Evolutionary conservation across 2,329 filamentous ascomycete species (phyloP).

Genomic region (Shiraia bambusicola): DNA sequence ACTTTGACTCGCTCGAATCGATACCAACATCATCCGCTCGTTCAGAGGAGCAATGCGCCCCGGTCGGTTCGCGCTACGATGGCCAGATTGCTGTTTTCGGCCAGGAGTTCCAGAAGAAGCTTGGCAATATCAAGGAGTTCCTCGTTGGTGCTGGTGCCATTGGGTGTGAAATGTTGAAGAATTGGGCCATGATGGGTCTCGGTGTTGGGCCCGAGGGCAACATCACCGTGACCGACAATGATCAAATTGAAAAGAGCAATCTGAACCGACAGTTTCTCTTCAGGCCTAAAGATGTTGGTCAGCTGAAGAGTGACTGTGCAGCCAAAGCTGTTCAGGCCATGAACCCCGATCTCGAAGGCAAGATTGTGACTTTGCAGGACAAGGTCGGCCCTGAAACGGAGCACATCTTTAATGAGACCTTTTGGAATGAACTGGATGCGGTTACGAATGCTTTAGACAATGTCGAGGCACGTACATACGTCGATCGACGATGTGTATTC

Average conservation of each 20-base stretch:
- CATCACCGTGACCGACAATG: slow-evolving; percentile 95
- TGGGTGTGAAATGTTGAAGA: slow-evolving; percentile 98
- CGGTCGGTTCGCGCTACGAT: slow-evolving; percentile 83
- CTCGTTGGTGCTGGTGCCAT: slow-evolving; percentile 95
- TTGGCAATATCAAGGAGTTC: slow-evolving; percentile 88
- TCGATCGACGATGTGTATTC: slow-evolving; percentile 94
- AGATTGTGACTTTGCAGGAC: slow-evolving; percentile 84
- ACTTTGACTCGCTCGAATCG: slow-evolving; percentile 97
- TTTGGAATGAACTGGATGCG: slow-evolving; percentile 84
- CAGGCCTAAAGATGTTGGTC: slow-evolving; percentile 87
- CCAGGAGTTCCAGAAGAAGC: slow-evolving; percentile 88
- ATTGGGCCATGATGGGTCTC: slow-evolving; percentile 98
- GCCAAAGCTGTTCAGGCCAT: slow-evolving; percentile 86
- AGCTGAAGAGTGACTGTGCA: slow-evolving; percentile 95
- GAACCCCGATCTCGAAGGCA: slow-evolving; percentile 88
- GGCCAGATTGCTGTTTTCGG: slow-evolving; percentile 97
- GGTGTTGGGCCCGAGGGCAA: slow-evolving; percentile 84
- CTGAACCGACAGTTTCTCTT: slow-evolving; percentile 97
- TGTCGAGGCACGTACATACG: slow-evolving; percentile 93
- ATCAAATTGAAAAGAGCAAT: slow-evolving; percentile 98
- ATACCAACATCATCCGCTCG: slow-evolving; percentile 73
- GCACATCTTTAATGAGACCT: slow-evolving; percentile 88
- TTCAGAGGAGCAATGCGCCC: slow-evolving; percentile 85
- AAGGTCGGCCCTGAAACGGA: slow-evolving; percentile 91
- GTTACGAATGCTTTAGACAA: slow-evolving; percentile 98